Percentiles rank a stretch among this genome's conserved stretches.
Evolutionary conservation across 306 rosid species (phyloP).

Genomic region (Abrus precatorius): DNA sequence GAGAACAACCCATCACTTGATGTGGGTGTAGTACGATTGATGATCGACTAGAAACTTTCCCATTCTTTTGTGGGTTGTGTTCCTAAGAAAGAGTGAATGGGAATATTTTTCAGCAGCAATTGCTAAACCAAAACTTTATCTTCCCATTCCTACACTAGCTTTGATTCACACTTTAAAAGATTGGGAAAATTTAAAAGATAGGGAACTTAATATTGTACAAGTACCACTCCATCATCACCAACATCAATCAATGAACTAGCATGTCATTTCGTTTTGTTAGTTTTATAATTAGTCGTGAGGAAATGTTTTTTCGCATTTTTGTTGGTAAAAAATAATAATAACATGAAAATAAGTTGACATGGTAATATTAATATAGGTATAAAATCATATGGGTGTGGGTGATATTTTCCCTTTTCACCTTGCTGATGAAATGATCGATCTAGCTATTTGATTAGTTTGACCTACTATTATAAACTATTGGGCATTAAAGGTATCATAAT

Average conservation of each 20-base stretch:
- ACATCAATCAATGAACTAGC: constrained; percentile 29
- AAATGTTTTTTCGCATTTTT: not conserved
- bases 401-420: constrained; percentile 26
- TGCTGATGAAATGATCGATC: constrained; percentile 29
- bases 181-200: not conserved
- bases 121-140: constrained; percentile 26
- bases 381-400: constrained; percentile 3
- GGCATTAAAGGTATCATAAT: constrained; percentile 50
- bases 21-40: constrained; percentile 10
- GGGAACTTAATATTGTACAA: not conserved
- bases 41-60: not conserved
- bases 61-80: not conserved
- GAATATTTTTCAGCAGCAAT: constrained; percentile 8
- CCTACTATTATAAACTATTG: constrained; percentile 18
- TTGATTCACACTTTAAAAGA: not conserved
- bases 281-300: not conserved
- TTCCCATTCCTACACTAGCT: constrained; percentile 13
- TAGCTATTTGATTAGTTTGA: constrained; percentile 48
- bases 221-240: constrained; percentile 33
- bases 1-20: constrained; percentile 45
- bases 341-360: constrained; percentile 6
- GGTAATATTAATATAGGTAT: constrained; percentile 23
- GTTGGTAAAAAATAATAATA: not conserved
- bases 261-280: constrained; percentile 22
- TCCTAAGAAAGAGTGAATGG: too few species aligned